Evolutionary conservation across 441 rosid genomes (phyloP), one percentile per base, ranked within the genome.

Genomic region (Jatropha podagrica): DNA sequence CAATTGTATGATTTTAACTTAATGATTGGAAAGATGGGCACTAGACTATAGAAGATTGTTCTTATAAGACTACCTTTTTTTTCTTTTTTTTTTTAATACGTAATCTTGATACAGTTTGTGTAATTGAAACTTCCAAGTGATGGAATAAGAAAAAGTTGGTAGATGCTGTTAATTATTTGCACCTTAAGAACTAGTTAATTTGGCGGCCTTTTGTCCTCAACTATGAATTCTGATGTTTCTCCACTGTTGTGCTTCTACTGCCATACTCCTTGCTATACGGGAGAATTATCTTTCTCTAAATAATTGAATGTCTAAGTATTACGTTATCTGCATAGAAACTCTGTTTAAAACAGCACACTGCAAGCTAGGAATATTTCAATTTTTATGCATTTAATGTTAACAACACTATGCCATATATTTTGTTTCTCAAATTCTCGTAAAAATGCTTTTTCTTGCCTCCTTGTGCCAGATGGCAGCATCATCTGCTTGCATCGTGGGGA

Each of bases 381-480:
- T 38, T 20, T 56, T 20, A 2, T 17, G 56, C 18, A 46, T 41
- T 52, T 27, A 61, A 6, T 51, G 0, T 56, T 1, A 7, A 52
- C 10, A 12, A 37, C 51, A 9, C 56, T 55, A 41, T 59, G 51
- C n/a, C 68, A 8, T 42, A 13, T 4, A 15, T 20, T 68, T 23
- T 8, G 54, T 9, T 1, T 18, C 54, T 49, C 10, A 7, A 17
- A 18, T 67, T 11, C 56, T 38, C 7, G 38, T 51, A 17, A 23
- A 26, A 20, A 55, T 49, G 4, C 26, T 67, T 4, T 69, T 17
- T 17, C 3, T 4, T 38, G 69, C 40, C 17, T 20, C 17, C 42
- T 46, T 61, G 23, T 62, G 18, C 9, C 81, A 89, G 83, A 91
- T 92, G 98, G 90, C 91, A 65, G 84, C 97, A 71, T 87, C 96